Evolutionary conservation across 257 asterid genomes (phyloP).

Genomic region (Craterostigma plantagineum): DNA sequence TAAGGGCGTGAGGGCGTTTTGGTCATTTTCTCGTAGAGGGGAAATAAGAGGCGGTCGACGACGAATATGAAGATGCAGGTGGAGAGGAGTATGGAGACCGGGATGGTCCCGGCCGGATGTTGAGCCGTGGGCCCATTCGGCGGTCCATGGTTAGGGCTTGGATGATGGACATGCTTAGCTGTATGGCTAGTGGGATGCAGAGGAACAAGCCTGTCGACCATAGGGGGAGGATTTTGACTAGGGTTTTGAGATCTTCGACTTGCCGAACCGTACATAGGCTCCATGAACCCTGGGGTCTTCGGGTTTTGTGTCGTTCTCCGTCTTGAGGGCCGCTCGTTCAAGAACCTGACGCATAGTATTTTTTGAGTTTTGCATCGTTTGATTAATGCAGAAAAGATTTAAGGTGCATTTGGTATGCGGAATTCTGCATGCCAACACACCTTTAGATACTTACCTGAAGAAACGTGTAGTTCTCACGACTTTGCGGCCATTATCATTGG

Average conservation of each 20-base stretch:
- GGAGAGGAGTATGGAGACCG: constrained; percentile 31
- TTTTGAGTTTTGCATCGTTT: not conserved
- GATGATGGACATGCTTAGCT: constrained; percentile 27
- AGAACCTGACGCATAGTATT: constrained; percentile 20
- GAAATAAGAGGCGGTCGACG: constrained; percentile 28
- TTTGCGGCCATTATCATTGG: constrained; percentile 8
- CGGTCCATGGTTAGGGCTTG: constrained; percentile 70
- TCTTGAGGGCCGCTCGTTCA: constrained; percentile 45
- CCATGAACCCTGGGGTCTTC: constrained; percentile 24
- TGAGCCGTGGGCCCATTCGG: constrained; percentile 21
- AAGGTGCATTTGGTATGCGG: no score
- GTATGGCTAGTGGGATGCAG: constrained; percentile 47
- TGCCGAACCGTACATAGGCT: constrained; percentile 28
- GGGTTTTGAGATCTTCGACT: constrained; percentile 47
- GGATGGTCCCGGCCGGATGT: constrained; percentile 46
- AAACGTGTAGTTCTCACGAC: constrained; percentile 11
- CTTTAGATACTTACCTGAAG: constrained; percentile 13
- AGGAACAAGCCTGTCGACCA: constrained; percentile 57
- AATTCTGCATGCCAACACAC: no score
- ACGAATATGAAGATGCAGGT: constrained; percentile 27
- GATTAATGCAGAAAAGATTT: no score
- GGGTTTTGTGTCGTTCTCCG: constrained; percentile 17
- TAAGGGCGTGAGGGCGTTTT: constrained; percentile 30
- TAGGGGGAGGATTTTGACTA: constrained; percentile 37
- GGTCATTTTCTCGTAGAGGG: constrained; percentile 23